Evolutionary conservation across 2,329 filamentous ascomycete species (phyloP).

Genomic region (Pezicula neosporulosa): DNA sequence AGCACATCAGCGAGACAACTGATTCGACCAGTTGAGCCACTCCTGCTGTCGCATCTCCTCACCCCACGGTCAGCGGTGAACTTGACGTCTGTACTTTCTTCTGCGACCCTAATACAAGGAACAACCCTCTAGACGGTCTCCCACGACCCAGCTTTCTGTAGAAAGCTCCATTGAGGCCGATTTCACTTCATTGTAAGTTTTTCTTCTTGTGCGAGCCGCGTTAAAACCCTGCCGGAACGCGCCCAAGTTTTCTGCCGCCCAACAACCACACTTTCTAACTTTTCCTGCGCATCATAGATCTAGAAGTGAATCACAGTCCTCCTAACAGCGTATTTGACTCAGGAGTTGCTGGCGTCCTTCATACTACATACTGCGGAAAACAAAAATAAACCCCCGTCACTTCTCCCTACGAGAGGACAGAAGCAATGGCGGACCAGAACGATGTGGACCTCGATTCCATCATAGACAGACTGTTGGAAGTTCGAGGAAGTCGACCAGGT

Average conservation of each 20-base stretch:
- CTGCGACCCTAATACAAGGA: background rate
- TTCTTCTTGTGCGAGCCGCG: constrained; percentile 2
- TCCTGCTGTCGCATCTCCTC: too few species aligned
- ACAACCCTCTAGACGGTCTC: constrained; percentile 5
- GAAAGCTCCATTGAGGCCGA: constrained; percentile 28
- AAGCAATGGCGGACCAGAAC: constrained; percentile 69
- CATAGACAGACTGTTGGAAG: constrained; percentile 97
- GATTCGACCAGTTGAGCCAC: too few species aligned
- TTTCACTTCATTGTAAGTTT: constrained; percentile 27
- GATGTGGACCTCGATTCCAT: constrained; percentile 99
- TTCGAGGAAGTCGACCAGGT: constrained; percentile 93
- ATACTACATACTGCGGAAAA: constrained; percentile 22
- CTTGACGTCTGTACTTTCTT: background rate
- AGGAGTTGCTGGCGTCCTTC: constrained; percentile 8
- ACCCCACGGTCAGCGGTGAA: background rate
- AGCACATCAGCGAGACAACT: too few species aligned
- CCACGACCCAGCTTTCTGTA: constrained; percentile 21
- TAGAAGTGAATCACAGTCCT: constrained; percentile 30
- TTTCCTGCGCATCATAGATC: constrained; percentile 16
- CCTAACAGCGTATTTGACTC: constrained; percentile 21
- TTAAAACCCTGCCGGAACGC: constrained; percentile 9
- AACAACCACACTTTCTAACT: constrained; percentile 19
- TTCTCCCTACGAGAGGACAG: constrained; percentile 28
- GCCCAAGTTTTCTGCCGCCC: constrained; percentile 10
- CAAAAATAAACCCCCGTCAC: constrained; percentile 22